Conservation (phyloP, 1,284 basidiomycete species). For the Pisolithus thermaeus region DNA sequence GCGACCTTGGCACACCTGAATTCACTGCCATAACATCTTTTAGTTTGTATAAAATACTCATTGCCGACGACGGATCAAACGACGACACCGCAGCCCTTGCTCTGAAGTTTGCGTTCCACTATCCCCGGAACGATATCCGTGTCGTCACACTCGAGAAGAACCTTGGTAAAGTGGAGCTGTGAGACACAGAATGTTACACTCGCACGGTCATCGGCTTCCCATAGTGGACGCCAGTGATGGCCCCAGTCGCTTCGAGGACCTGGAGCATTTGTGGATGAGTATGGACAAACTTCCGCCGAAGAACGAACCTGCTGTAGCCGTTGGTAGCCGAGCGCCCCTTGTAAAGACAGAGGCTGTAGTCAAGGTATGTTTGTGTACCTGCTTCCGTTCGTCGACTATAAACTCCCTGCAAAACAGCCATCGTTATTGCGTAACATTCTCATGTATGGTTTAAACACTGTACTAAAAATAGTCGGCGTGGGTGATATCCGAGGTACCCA, state of each 20-base stretch:
- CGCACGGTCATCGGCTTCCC: conserved; percentile 71
- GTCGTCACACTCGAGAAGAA: conserved; percentile 82
- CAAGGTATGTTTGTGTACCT: conserved; percentile 50
- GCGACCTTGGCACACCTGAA: conserved; percentile 62
- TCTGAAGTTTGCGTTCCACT: conserved; percentile 55
- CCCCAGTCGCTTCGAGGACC: conserved; percentile 80
- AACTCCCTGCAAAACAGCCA: conserved; percentile 46
- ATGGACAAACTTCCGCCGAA: conserved; percentile 50
- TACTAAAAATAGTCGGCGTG: conserved; percentile 79
- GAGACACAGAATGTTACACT: conserved; percentile 81
- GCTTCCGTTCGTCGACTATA: background rate
- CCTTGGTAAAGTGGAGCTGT: conserved; percentile 89
- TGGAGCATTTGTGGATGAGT: no score
- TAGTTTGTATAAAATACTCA: conserved; percentile 71
- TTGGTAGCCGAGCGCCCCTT: conserved; percentile 87
- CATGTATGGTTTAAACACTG: conserved; percentile 87
- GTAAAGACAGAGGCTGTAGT: conserved; percentile 92
- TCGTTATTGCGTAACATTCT: conserved; percentile 83
- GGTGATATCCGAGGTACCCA: conserved; percentile 87
- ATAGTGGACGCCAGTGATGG: conserved; percentile 96
- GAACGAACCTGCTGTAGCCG: conserved; percentile 59
- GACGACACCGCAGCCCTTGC: conserved; percentile 71
- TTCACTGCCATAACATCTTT: conserved; percentile 25
- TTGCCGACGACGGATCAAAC: conserved; percentile 85
- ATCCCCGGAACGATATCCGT: conserved; percentile 56